These are phyloP conservation scores for Aspergillus brunneoviolaceus DNA, from an alignment of 2,329 filamentous ascomycete genomes.

Conservation along the genomic window DNA sequence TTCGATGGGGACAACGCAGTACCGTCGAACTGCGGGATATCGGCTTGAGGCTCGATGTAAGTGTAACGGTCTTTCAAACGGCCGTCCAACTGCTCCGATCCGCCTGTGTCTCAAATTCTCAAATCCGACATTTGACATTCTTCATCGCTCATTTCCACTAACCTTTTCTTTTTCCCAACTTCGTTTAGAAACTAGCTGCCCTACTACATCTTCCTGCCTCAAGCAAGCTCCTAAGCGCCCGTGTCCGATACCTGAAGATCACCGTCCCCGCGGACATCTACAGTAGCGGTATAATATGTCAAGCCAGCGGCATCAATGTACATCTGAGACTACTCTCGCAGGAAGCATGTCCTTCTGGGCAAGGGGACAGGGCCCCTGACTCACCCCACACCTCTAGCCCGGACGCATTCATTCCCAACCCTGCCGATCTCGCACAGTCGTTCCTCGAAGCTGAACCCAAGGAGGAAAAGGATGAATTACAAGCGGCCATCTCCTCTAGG, in stretches of 20 bases:
- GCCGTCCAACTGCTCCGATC: conserved; percentile 10
- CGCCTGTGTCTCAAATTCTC: not conserved
- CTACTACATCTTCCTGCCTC: conserved; percentile 72
- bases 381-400: conserved; percentile 23
- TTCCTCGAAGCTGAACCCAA: conserved; percentile 59
- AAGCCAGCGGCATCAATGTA: conserved; percentile 78
- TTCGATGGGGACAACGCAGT: conserved; percentile 77
- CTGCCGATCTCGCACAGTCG: conserved; percentile 60
- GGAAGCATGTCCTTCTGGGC: conserved; percentile 33
- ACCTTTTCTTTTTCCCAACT: conserved; percentile 14
- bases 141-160: conserved; percentile 14
- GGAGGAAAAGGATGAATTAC: conserved; percentile 57
- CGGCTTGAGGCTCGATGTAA: conserved; percentile 73
- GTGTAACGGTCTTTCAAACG: conserved; percentile 24
- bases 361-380: conserved; percentile 30
- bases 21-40: conserved; percentile 86
- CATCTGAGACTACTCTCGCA: conserved; percentile 57
- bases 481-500: conserved; percentile 56
- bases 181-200: conserved; percentile 69
- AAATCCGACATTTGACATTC: not conserved
- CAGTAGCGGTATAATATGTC: conserved; percentile 75
- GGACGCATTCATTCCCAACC: conserved; percentile 48
- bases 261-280: conserved; percentile 88
- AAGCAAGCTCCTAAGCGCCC: conserved; percentile 70
- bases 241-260: conserved; percentile 72